These are phyloP conservation scores for Alternaria alternata DNA, from an alignment of 2,329 filamentous ascomycete species.

Conservation along the genomic window DNA sequence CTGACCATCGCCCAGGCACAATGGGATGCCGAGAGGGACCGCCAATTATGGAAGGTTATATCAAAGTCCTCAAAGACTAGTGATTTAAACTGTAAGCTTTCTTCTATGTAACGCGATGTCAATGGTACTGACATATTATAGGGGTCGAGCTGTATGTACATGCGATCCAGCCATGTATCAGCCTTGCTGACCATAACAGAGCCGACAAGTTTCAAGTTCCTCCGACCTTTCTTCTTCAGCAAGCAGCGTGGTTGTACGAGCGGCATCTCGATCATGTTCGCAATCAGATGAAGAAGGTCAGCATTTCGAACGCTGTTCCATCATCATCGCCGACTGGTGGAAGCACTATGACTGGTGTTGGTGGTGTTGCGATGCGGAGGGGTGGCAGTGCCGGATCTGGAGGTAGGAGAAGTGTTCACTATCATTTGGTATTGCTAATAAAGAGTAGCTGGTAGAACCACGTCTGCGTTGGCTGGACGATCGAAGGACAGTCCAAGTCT, in stretches of 20 bases:
- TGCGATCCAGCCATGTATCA: background rate
- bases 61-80: slow-evolving; percentile 79
- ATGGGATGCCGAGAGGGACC: slow-evolving; percentile 89
- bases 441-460: slow-evolving; percentile 50
- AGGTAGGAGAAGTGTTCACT: slow-evolving; percentile 31
- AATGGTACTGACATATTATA: slow-evolving; percentile 45
- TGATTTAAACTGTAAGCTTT: slow-evolving; percentile 79
- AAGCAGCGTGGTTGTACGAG: slow-evolving; percentile 93
- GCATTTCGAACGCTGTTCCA: slow-evolving; percentile 65
- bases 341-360: slow-evolving; percentile 55
- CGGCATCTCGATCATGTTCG: slow-evolving; percentile 88
- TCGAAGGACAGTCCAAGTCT: slow-evolving; percentile 63
- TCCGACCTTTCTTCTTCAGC: slow-evolving; percentile 86
- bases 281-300: slow-evolving; percentile 84
- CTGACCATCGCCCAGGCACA: slow-evolving; percentile 68
- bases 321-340: slow-evolving; percentile 50
- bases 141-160: slow-evolving; percentile 76
- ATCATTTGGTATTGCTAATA: slow-evolving; percentile 4
- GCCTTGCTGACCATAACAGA: slow-evolving; percentile 44
- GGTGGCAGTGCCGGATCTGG: slow-evolving; percentile 57
- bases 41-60: slow-evolving; percentile 87
- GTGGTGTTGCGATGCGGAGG: slow-evolving; percentile 60
- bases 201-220: slow-evolving; percentile 83
- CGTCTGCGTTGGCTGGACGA: slow-evolving; percentile 66
- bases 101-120: background rate